Base-by-base conservation (phyloP, 495 filamentous ascomycete genomes). In the Lophiostoma macrostomum region DNA sequence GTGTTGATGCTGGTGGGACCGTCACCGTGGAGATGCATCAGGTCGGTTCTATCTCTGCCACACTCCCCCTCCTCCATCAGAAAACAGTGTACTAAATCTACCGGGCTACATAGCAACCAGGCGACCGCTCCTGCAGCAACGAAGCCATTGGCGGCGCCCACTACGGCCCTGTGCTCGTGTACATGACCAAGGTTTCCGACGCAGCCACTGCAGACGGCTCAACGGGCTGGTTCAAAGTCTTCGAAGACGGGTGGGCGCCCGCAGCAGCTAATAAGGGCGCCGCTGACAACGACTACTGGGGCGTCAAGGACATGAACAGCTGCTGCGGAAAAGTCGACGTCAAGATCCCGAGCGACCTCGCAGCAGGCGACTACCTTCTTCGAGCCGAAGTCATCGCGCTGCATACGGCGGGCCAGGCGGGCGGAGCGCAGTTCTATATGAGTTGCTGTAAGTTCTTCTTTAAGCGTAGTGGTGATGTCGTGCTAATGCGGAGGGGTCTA, bases 361-460 rank as follows among this genome's bases (percentile, higher is more conserved):
- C 49, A 1, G 27, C 54, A 13, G 57, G 61, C 44, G 64, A 64
- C 40, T 64, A 64, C 44, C 53, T 64, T 4, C 50, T 64, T n/a
- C 43, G 60, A 20, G 50, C 64, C 10, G 61, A 64, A 40, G 56
- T 60, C 30, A 55, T 61, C 22, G 76, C 74, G 1, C 63, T 78
- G 14, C 75, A 80, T 55, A 67, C 69, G 37, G 52, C 35, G 3
- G 54, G 52, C 20, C 39, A 61, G 13, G 59, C 60, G n/a, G 69
- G 69, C 47, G 70, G 72, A 38, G 72, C 79, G 0, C 77, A 80
- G 63, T 73, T 80, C 55, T 81, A 80, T 40, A 61, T 79, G 27
- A 65, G 72, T 2, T 85, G 82, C 49, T 56, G 53, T 51, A 41
- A 28, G 45, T 47, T 16, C 36, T 36, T 8, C 4, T 11, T 49